phyloP scores from a whole-genome alignment of 2,329 filamentous ascomycete genomes.

The Epichloe hybrida region DNA sequence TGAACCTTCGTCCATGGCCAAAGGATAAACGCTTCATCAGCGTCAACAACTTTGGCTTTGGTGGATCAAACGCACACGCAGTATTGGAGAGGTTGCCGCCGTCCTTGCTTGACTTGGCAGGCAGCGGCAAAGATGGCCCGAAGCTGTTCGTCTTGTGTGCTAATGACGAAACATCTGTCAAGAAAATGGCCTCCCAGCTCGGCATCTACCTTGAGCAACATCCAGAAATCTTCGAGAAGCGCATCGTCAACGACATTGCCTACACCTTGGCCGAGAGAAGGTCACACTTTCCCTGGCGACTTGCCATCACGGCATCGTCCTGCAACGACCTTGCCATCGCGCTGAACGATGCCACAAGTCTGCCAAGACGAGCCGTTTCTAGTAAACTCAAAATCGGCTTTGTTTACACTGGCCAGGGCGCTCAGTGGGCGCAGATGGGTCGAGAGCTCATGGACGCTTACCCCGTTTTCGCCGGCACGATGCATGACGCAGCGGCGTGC shows the following conservation, averaged over 20 bases:
- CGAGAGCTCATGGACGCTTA: conserved; percentile 21
- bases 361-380: conserved; percentile 4
- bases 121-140: not conserved
- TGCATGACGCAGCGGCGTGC: conserved; percentile 19
- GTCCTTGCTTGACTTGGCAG: not conserved
- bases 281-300: conserved; percentile 28
- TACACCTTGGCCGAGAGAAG: conserved; percentile 34
- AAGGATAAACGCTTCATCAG: conserved; percentile 34
- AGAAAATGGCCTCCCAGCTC: conserved; percentile 16
- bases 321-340: conserved; percentile 31
- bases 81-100: conserved; percentile 18
- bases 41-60: conserved; percentile 35
- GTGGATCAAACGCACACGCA: conserved; percentile 30
- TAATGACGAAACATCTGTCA: conserved; percentile 22
- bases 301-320: conserved; percentile 28
- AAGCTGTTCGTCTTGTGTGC: conserved; percentile 30
- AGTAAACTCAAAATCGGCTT: conserved; percentile 15
- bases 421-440: conserved; percentile 26
- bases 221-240: conserved; percentile 27
- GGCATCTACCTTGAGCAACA: conserved; percentile 28
- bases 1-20: conserved; percentile 33
- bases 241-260: conserved; percentile 31
- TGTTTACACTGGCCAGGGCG: conserved; percentile 27
- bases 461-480: conserved; percentile 20
- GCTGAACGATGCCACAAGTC: conserved; percentile 21